Evolutionary conservation across 1,284 basidiomycete genomes (phyloP).

Genomic region (Tylopilus orsonianus): DNA sequence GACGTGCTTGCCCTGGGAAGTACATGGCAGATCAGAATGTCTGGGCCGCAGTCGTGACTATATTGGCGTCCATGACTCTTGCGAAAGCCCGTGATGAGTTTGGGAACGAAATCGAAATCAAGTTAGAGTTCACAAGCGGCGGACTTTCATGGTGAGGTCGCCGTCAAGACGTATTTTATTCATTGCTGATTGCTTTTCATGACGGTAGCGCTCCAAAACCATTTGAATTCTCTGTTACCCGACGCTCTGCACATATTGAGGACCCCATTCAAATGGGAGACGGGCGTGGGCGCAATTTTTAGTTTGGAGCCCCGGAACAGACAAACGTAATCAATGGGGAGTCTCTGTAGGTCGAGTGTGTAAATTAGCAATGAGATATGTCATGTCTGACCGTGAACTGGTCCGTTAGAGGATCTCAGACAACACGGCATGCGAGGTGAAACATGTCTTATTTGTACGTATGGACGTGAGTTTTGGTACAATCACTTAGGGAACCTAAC

Average conservation of each 20-base stretch:
- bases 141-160: conserved; percentile 24
- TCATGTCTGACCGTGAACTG: no score
- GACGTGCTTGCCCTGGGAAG: conserved; percentile 28
- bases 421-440: not conserved
- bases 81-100: conserved; percentile 19
- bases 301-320: not conserved
- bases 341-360: no score
- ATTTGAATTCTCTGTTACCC: conserved; percentile 23
- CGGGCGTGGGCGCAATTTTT: not conserved
- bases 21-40: conserved; percentile 26
- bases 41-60: conserved; percentile 27
- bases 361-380: no score
- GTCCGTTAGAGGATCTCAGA: not conserved
- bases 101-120: conserved; percentile 24
- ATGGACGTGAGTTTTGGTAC: not conserved
- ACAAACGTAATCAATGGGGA: not conserved
- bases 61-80: conserved; percentile 20
- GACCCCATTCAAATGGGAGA: conserved; percentile 13
- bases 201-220: conserved; percentile 22
- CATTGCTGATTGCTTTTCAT: conserved; percentile 6
- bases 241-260: conserved; percentile 16
- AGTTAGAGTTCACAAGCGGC: conserved; percentile 23
- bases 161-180: not conserved
- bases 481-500: not conserved
- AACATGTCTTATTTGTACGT: not conserved